Evolutionary conservation across 2,329 filamentous ascomycete genomes (phyloP), one percentile per base, ranked within the genome.

Genomic region (Xylaria sp.): DNA sequence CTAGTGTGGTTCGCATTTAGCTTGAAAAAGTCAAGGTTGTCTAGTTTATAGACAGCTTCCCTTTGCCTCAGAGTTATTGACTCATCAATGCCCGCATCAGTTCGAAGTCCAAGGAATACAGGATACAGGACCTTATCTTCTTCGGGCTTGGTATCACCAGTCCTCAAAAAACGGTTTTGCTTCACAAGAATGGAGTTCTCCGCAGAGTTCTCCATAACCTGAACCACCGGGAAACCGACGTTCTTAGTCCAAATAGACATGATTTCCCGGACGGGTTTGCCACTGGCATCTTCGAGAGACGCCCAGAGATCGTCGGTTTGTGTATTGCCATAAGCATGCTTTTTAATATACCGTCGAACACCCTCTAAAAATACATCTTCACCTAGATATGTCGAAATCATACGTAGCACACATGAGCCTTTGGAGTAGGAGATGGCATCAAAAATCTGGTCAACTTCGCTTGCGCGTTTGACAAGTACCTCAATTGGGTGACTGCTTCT

Each of bases 171-270:
- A 55, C 94, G 91, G 79, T 97, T 97, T 78, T 98, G 94, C 83
- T 95, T 95, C 68, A 98, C 83, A 65, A 89, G 89, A 72, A 97
- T 94, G 19, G 88, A 89, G 63, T 86, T 89, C 50, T 89, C 84
- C 25, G 83, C 81, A 59, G 88, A 82, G 62, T 91, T 87, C 76
- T 94, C 92, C 0, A 90, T 92, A 28, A 98, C 93, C 7, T 90
- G 90, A 47, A 98, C 86, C 40, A 98, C 94, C 0, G 94, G 94
- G 79, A 90, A 97, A 55, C 94, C 94, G 60, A 98, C 91, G 72
- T 97, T 90, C 84, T 97, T 97, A 54, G 94, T 98, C 94, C 94
- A 98, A 68, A 94, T 92, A 57, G 93, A 90, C 89, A 97, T 97
- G 60, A 97, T 90, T 65, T 92, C 86, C 72, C 92, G 88, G 15